Evolutionary conservation across 257 asterid genomes (phyloP).

Genomic region (Gentiana straminea): DNA sequence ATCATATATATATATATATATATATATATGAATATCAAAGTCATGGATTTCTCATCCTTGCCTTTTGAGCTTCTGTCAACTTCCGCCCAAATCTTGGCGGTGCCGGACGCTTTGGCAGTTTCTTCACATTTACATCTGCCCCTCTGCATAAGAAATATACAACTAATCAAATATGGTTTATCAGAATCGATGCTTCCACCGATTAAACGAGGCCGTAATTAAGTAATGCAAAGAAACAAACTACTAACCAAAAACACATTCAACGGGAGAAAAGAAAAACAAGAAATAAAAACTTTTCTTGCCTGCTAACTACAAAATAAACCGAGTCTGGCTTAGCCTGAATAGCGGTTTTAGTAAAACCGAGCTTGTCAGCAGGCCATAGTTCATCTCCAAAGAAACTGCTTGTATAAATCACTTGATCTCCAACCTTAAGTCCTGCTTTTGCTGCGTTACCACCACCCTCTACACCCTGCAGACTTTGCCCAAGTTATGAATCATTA

Average conservation of each 20-base stretch:
- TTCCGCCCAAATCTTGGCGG: conserved; percentile 94
- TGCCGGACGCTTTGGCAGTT: conserved; percentile 86
- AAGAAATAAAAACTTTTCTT: background rate
- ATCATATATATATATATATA: background rate
- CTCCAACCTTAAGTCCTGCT: conserved; percentile 93
- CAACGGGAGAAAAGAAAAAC: background rate
- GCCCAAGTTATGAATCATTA: background rate
- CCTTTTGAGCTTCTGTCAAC: conserved; percentile 83
- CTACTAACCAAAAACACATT: no score
- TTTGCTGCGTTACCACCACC: conserved; percentile 93
- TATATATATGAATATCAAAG: background rate
- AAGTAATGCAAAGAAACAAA: no score
- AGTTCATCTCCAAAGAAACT: conserved; percentile 96
- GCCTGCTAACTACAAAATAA: conserved; percentile 90
- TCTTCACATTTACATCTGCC: conserved; percentile 74
- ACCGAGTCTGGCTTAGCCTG: conserved; percentile 93
- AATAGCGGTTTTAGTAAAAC: conserved; percentile 86
- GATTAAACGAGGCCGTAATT: no score
- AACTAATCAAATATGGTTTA: background rate
- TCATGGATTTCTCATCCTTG: conserved; percentile 8
- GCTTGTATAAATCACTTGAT: conserved; percentile 87
- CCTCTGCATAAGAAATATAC: conserved; percentile 39
- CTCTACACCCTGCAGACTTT: conserved; percentile 47
- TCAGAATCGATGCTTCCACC: no score
- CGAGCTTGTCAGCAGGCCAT: conserved; percentile 98